These are phyloP conservation scores for Cylindrotheca closterium DNA, from an alignment of 108 stramenopile species.

Conservation along the genomic window DNA sequence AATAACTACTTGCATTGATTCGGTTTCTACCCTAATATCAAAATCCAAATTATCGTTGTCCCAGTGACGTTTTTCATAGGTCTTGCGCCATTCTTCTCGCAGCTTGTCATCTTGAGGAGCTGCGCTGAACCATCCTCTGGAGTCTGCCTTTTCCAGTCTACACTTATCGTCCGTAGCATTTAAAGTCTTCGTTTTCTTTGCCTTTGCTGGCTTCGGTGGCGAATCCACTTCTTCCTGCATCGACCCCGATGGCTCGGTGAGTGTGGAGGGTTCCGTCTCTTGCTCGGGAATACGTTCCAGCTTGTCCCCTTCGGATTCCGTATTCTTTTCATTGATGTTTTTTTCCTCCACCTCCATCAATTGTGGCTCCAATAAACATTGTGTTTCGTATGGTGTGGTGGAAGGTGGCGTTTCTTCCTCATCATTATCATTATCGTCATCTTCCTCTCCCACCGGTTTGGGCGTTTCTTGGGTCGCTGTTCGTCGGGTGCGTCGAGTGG, in stretches of 20 bases:
- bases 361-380: background rate
- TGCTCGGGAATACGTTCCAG: background rate
- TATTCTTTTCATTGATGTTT: background rate
- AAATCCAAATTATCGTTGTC: constrained; percentile 4
- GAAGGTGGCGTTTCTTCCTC: background rate
- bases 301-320: background rate
- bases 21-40: background rate
- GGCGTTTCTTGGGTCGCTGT: background rate
- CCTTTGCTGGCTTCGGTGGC: background rate
- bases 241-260: background rate
- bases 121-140: constrained; percentile 23
- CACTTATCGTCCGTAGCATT: too few relatives aligned
- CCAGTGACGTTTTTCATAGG: constrained; percentile 9
- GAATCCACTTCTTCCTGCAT: background rate
- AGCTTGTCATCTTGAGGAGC: constrained; percentile 27
- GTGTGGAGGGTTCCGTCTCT: background rate
- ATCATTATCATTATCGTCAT: background rate
- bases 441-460: too few relatives aligned
- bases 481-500: too few relatives aligned
- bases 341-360: background rate
- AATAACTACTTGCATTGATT: background rate
- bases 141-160: constrained; percentile 6
- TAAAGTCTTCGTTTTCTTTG: background rate
- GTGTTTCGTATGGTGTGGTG: background rate
- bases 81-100: constrained; percentile 16